Percentiles rank a stretch among this genome's conserved stretches.
Evolutionary conservation across 768 basidiomycete genomes (phyloP).

Genomic region (Coprinopsis strossmayeri): DNA sequence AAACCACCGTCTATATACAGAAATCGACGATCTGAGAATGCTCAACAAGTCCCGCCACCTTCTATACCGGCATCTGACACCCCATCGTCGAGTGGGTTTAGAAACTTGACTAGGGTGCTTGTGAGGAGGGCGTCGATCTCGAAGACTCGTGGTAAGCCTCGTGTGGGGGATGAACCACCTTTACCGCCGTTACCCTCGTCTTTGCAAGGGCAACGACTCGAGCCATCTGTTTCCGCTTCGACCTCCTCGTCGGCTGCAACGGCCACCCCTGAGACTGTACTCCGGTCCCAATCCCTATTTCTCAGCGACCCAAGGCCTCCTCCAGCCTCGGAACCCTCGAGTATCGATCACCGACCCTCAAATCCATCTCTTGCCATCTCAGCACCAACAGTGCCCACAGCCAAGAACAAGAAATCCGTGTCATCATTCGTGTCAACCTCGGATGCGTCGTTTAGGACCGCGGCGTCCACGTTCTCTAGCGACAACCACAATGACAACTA

Average conservation of each 20-base stretch:
- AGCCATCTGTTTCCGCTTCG: background rate
- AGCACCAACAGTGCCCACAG: background rate
- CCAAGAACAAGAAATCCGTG: background rate
- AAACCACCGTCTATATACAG: too few relatives aligned
- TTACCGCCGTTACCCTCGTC: background rate
- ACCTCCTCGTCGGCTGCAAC: background rate
- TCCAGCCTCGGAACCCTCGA: too few relatives aligned
- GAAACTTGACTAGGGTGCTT: background rate
- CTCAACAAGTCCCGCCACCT: too few relatives aligned
- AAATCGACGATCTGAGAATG: too few relatives aligned
- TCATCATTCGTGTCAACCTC: conserved; percentile 2
- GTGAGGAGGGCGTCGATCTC: background rate
- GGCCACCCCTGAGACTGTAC: background rate
- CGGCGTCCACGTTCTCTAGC: background rate
- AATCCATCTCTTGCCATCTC: background rate
- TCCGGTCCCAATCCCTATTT: too few relatives aligned
- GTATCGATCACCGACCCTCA: too few relatives aligned
- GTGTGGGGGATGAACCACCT: background rate
- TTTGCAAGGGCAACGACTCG: background rate
- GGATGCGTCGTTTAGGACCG: background rate
- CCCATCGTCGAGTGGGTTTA: background rate
- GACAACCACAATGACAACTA: too few relatives aligned
- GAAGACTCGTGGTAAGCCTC: background rate
- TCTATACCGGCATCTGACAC: too few relatives aligned
- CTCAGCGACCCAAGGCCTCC: too few relatives aligned